Conservation (phyloP, 257 asterid species). For the Datura wrightii region DNA sequence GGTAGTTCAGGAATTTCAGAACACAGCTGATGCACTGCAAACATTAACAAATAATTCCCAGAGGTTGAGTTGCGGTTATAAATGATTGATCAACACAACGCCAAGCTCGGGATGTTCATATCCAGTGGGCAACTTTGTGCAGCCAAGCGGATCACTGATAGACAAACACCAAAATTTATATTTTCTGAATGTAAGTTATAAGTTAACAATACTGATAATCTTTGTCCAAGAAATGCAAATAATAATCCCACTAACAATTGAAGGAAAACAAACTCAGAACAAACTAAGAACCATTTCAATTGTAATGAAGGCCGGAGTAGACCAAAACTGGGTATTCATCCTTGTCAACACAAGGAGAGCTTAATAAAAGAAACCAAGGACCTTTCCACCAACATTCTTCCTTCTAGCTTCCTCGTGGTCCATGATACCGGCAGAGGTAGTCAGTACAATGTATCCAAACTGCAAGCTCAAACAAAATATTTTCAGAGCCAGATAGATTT, state of each 20-base stretch:
- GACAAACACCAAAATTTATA: neutral
- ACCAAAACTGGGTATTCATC: neutral
- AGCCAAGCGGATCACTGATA: neutral
- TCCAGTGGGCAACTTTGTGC: neutral
- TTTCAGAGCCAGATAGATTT: neutral
- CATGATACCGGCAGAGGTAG: neutral
- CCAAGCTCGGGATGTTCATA: neutral
- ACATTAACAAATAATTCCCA: neutral
- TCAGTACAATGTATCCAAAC: constrained; percentile 4
- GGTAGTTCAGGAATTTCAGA: neutral
- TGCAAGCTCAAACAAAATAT: neutral
- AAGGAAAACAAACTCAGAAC: neutral
- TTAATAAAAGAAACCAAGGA: constrained; percentile 3
- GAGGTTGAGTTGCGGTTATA: neutral
- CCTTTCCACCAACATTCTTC: constrained; percentile 13
- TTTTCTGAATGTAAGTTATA: neutral
- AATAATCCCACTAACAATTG: neutral
- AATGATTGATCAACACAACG: neutral
- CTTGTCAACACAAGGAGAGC: neutral
- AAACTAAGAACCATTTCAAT: neutral
- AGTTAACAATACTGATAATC: neutral
- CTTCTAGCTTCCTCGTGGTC: constrained; percentile 7
- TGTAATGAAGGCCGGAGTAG: neutral
- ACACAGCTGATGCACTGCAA: neutral
- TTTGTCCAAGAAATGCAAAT: neutral